Evolutionary conservation across 305 asterid genomes (phyloP), one percentile per base, ranked within the genome.

Genomic region (Andrographis paniculata): DNA sequence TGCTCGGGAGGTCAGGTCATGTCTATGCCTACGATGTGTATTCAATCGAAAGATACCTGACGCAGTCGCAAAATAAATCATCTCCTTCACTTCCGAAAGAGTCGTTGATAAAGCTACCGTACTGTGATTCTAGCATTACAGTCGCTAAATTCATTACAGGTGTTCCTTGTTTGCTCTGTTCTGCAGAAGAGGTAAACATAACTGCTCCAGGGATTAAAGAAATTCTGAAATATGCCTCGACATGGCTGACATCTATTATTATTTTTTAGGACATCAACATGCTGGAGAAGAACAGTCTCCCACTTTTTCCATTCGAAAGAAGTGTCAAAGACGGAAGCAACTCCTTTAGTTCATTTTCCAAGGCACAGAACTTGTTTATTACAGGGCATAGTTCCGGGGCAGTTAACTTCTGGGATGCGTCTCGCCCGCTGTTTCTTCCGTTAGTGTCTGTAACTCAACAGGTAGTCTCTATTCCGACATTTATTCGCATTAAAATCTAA

Each of bases 61-160:
- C 69, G 60, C 95, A 79, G 51, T 53, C 69, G 65, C 95, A 78
- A 72, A 76, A 69, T 39, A 89, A 79, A 65, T 76, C 94, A 13
- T 50, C 87, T n/a, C 88, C 86, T 43, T 85, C 98, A 40, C 78
- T 89, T 48, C 95, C 95, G 6, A 74, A 75, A 73, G 91, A 78
- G 55, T 48, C 61, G 33, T 55, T 14, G 59, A 66, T 85, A 65
- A 86, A 79, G 75, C 72, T 85, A 21, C 93, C 95, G 14, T 77
- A 78, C 60, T 83, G 77, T 39, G 93, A 89, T 67, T 77, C 98
- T 45, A 77, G 67, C 67, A 82, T 89, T 49, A 85, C 93, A 13
- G 56, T 78, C 20, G 55, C 86, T 50, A 69, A 65, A 61, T 67
- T 77, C 61, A 21, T 89, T 24, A 68, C 81, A 20, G 64, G 77